Evolutionary conservation across 495 filamentous ascomycete species (phyloP).

Genomic region (Lindgomyces ingoldianus): DNA sequence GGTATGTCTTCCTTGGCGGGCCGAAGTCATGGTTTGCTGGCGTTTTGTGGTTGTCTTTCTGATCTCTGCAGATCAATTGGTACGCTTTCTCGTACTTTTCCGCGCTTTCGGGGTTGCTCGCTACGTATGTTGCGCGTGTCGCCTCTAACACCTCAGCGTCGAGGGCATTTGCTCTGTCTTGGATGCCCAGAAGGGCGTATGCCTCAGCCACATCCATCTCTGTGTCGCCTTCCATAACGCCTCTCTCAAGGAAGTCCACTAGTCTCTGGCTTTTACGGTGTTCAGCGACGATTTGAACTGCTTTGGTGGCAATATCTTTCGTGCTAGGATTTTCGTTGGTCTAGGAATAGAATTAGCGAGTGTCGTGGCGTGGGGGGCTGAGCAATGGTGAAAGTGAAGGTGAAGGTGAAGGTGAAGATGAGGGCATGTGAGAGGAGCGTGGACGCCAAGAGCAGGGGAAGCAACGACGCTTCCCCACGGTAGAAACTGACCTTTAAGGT

Average conservation of each 20-base stretch:
- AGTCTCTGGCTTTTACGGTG: slow-evolving; percentile 57
- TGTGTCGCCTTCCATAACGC: slow-evolving; percentile 49
- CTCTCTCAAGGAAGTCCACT: slow-evolving; percentile 58
- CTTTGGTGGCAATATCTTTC: slow-evolving; percentile 54
- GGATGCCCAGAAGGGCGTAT: slow-evolving; percentile 58
- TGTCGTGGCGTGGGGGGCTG: no score
- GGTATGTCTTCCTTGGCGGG: slow-evolving; percentile 12
- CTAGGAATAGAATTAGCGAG: neutral
- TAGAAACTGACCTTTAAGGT: slow-evolving; percentile 59
- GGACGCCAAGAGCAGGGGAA: no score
- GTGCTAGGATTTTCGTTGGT: slow-evolving; percentile 51
- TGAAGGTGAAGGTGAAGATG: neutral
- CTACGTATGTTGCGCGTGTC: slow-evolving; percentile 27
- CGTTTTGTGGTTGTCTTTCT: slow-evolving; percentile 9
- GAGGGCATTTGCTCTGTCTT: slow-evolving; percentile 48
- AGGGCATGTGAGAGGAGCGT: neutral
- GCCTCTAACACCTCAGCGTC: slow-evolving; percentile 15
- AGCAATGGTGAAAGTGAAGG: no score
- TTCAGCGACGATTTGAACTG: slow-evolving; percentile 59
- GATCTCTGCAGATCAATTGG: slow-evolving; percentile 19
- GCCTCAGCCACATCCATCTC: slow-evolving; percentile 62
- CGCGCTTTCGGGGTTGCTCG: slow-evolving; percentile 36
- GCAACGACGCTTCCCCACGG: no score
- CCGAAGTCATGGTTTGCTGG: neutral
- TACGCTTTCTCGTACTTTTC: slow-evolving; percentile 22